Percentiles rank a stretch among this genome's conserved stretches.
phyloP scores from a whole-genome alignment of 768 basidiomycete genomes.

The Calocybe gangraenosa region DNA sequence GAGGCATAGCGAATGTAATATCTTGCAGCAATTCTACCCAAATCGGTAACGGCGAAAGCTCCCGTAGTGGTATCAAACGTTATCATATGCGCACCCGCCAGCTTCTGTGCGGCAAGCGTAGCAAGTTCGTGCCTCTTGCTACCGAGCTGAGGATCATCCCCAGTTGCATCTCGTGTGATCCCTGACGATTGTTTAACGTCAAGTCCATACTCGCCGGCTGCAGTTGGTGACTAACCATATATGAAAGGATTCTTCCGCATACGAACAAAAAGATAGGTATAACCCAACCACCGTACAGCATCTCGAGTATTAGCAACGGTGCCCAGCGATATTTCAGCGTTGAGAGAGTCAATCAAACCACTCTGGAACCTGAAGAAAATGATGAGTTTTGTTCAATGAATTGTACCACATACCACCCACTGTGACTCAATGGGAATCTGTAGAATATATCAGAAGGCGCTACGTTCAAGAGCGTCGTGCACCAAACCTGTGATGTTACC shows the following conservation, averaged over 20 bases:
- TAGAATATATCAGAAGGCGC: slow-evolving; percentile 4
- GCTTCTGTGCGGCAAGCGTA: slow-evolving; percentile 55
- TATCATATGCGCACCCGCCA: slow-evolving; percentile 79
- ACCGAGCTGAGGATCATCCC: slow-evolving; percentile 71
- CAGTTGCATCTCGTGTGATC: slow-evolving; percentile 60
- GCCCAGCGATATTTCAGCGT: slow-evolving; percentile 92
- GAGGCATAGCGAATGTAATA: slow-evolving; percentile 90
- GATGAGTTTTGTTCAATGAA: slow-evolving; percentile 2
- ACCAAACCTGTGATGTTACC: slow-evolving; percentile 75
- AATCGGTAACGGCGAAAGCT: slow-evolving; percentile 72
- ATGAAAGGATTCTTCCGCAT: slow-evolving; percentile 89
- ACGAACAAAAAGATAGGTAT: slow-evolving; percentile 93
- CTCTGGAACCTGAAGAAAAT: slow-evolving; percentile 54
- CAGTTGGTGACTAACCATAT: slow-evolving; percentile 54
- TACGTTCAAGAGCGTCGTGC: background rate
- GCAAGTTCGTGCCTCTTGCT: slow-evolving; percentile 69
- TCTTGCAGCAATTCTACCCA: slow-evolving; percentile 94
- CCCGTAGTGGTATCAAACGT: slow-evolving; percentile 57
- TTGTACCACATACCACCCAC: slow-evolving; percentile 36
- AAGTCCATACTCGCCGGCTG: slow-evolving; percentile 3
- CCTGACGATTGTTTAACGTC: slow-evolving; percentile 39
- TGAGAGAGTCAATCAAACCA: slow-evolving; percentile 87
- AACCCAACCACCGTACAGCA: slow-evolving; percentile 92
- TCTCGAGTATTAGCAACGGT: slow-evolving; percentile 87
- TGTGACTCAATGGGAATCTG: slow-evolving; percentile 96